Base-by-base conservation (phyloP, 345 rosid species). In the Ceriops zippeliana region DNA sequence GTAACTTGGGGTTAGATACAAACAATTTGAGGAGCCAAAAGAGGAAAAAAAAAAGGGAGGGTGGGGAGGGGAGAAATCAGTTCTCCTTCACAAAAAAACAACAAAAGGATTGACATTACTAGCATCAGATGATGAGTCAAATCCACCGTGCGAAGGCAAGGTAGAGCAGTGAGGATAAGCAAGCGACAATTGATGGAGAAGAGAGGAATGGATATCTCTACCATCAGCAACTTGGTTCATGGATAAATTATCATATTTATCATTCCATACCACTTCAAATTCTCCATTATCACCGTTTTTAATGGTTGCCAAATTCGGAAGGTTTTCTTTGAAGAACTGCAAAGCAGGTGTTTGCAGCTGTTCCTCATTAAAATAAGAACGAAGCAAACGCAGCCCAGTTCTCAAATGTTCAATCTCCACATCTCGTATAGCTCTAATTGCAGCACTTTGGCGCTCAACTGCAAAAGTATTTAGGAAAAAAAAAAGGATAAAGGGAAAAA, bases 341-440 rank as follows among this genome's bases (percentile, higher is more conserved):
- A 79, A 73, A 20, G 70, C 86, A 31, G 90, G 90, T 30, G 76
- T 82, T 22, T 77, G 70, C 20, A 86, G 79, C 80, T 91, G 91
- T 62, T 84, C 86, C 65, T 87, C 68, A 0, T 65, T 76, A 46
- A 87, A 79, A 71, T 77, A 80, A 2, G 99, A 88, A 26, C 86
- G 80, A 4, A 91, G 86, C 75, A 89, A 83, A 24, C 81, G 86
- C 64, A 93, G 27, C 53, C 78, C 82, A 21, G 91, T 87, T 52
- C 85, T 66, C 53, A 73, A 75, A 28, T 83, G 87, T 53, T 88
- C 93, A 65, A 88, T 80, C 76, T 88, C 90, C 68, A 88, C 85
- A 70, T 91, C 96, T 57, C 96, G 86, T 15, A 83, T 83, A 10
- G 93, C 89, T 61, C 87, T 91, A 21, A 88, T 78, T 58, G 96